These are phyloP conservation scores for Pisolithus marmoratus DNA, from an alignment of 768 basidiomycete species.

Conservation along the genomic window DNA sequence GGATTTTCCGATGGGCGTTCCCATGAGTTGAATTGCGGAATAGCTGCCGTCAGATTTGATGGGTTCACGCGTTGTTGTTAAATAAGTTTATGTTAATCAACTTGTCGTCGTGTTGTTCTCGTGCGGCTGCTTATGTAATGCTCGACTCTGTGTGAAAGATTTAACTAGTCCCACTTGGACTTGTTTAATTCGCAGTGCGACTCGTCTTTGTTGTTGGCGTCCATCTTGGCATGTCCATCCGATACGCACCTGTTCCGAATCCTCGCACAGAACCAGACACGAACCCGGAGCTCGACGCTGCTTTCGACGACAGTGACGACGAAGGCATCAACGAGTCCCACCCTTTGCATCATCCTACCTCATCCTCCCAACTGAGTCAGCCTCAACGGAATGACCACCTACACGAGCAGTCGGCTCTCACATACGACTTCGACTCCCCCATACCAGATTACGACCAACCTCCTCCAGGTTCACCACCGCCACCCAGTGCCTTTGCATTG, in stretches of 20 bases:
- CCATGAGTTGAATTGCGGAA: neutral
- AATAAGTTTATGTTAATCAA: no score
- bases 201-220: no score
- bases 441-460: slow-evolving; percentile 66
- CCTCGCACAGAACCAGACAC: slow-evolving; percentile 43
- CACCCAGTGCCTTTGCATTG: slow-evolving; percentile 54
- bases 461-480: slow-evolving; percentile 79
- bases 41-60: no score
- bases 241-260: slow-evolving; percentile 67
- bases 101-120: neutral
- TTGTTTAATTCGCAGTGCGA: no score
- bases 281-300: slow-evolving; percentile 74
- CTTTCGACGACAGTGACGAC: slow-evolving; percentile 77
- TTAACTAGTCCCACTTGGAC: no score
- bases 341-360: slow-evolving; percentile 41
- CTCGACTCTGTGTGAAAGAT: no score
- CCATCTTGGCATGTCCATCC: slow-evolving; percentile 42
- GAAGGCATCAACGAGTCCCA: slow-evolving; percentile 47
- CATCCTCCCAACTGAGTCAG: slow-evolving; percentile 13
- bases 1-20: slow-evolving; percentile 19
- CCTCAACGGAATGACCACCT: slow-evolving; percentile 10
- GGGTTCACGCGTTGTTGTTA: no score
- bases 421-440: slow-evolving; percentile 76
- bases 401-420: slow-evolving; percentile 27
- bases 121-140: no score